Base-by-base conservation (phyloP, 495 filamentous ascomycete genomes). In the Neurospora sp. region DNA sequence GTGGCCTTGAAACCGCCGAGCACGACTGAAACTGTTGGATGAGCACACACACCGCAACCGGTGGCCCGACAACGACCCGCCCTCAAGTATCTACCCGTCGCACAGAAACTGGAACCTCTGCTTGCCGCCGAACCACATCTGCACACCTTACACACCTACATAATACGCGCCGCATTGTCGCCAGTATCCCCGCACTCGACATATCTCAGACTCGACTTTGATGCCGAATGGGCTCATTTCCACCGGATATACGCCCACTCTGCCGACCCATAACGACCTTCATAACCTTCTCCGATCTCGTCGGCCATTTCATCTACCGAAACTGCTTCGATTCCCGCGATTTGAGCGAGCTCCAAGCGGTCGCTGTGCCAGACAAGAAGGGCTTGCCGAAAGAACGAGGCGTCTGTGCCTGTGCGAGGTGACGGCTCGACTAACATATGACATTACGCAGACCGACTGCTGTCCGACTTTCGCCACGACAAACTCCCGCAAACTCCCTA, bases 401-500 rank as follows among this genome's bases (percentile, higher is more conserved):
- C 70, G 73, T 66, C 72, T 71, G 69, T 73, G 69, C 72, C 39
- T 73, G 74, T 76, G 71, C 75, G 72, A 73, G 71, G 75, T 78
- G 79, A 79, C 78, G 74, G 73, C 66, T 72, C 74, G 71, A 66
- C 66, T 39, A 77, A 81, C 79, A 76, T 74, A 75, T 79, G 74
- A 77, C 78, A 75, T 72, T 72, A 20, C 71, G 37, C 74, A 81
- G 79, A 72, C 54, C 54, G 14, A 66, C 78, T 80, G 75, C 76
- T 75, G 75, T 79, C 73, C 78, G 40, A 73, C 75, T 69, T 62
- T 75, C 71, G 73, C 74, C 72, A 77, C 78, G 70, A 77, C 76
- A 75, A 73, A 69, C 66, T 70, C 72, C 70, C 46, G 46, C 54
- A 62, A 62, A 31, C 31, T 16, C 48, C 27, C 27, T 66, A 66